Conservation (phyloP, 768 basidiomycete species). For the Mycena sanguinolenta region DNA sequence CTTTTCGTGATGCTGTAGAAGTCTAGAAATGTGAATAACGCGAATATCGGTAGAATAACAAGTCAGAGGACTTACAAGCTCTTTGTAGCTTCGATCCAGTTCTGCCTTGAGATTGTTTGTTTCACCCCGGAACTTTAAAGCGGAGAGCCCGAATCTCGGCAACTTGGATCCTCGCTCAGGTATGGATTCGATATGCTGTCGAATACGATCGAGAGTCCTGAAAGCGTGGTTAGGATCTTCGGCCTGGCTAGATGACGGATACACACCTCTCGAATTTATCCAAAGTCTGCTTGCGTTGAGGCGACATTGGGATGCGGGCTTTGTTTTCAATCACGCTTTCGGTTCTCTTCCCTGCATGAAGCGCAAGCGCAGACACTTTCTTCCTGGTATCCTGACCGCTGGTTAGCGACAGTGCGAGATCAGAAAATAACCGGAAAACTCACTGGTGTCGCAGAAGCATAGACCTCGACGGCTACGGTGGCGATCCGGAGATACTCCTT, state of each 20-base stretch:
- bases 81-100: neutral
- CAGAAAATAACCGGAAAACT: neutral
- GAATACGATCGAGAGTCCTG: neutral
- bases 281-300: neutral
- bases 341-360: neutral
- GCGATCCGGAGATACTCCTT: neutral
- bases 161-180: neutral
- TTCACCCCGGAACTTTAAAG: neutral
- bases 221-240: neutral
- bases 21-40: neutral
- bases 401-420: neutral
- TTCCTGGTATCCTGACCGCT: neutral
- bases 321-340: neutral
- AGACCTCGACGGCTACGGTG: neutral
- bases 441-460: neutral
- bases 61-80: neutral
- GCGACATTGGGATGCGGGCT: neutral
- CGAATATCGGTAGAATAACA: neutral
- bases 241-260: no score
- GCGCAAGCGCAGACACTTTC: neutral
- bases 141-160: neutral
- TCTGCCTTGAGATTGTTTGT: neutral
- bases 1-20: neutral
- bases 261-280: neutral
- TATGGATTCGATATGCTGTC: constrained; percentile 2